A percentile compares a stretch with the other conserved stretches of the same genome.
Conservation (phyloP, 495 filamentous ascomycete species). For the Neurospora sp. region DNA sequence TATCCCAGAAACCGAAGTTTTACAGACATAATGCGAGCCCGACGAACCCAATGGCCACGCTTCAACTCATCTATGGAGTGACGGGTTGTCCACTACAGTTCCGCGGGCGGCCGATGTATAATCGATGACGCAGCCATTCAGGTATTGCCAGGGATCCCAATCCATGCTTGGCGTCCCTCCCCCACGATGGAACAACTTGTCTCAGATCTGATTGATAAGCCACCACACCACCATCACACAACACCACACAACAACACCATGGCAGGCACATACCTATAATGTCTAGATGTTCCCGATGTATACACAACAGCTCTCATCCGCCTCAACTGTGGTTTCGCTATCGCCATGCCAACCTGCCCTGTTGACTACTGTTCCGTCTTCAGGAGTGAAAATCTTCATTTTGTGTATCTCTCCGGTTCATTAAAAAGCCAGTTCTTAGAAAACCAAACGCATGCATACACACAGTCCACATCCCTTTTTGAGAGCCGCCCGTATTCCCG, state of each 20-base stretch:
- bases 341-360: not conserved
- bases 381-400: not conserved
- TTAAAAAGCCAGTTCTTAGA: not conserved
- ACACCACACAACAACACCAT: not conserved
- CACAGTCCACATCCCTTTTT: not conserved
- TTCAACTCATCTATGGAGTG: not conserved
- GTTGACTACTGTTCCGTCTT: not conserved
- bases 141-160: not conserved
- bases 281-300: not conserved
- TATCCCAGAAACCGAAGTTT: not conserved
- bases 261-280: not conserved
- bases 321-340: not conserved
- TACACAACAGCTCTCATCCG: not conserved
- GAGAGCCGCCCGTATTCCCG: not conserved
- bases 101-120: not conserved
- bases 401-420: not conserved
- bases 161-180: not conserved
- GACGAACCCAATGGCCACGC: not conserved
- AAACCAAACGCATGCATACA: not conserved
- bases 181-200: not conserved
- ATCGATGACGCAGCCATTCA: slow-evolving; percentile 3
- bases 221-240: not conserved
- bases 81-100: not conserved
- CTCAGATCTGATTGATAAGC: not conserved
- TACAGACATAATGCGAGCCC: not conserved